Base-by-base conservation (phyloP, 129 eudicot species). In the Apium graveolens region DNA sequence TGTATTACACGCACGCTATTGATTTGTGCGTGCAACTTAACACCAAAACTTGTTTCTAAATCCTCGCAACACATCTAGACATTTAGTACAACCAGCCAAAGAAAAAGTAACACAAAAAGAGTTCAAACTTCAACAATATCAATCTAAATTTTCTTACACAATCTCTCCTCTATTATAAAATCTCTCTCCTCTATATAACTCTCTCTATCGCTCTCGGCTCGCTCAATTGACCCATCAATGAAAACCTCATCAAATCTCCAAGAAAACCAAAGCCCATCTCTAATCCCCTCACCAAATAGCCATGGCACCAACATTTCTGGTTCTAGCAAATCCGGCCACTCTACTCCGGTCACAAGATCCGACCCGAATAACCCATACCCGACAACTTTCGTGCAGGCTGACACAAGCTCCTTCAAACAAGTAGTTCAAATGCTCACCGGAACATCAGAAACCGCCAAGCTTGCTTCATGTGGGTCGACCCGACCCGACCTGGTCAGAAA, bases 381-480 rank as follows among this genome's bases (percentile, higher is more conserved):
- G 21, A 87, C 91, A 8, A 87, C 91, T 8, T 87, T 82, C 26
- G 80, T 87, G 24, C 88, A 85, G 77, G 86, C 88, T 8, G 85
- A 87, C 83, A 82, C 88, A 14, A 79, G 79, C 27, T 82, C 39
- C 75, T 87, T 87, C 85, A 85, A 84, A 70, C 82, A 87, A 78
- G 91, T 87, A 18, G 88, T 87, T 39, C 91, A 87, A 51, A 82
- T 82, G 86, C 85, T 87, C 69, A 87, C 86, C 71, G 88, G 91
- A 77, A 80, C 91, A 66, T 76, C 66, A n/a, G 66, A 57, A 57
- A 57, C 66, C 11, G 66, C 66, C 16, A 57, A 57, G 66, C 66
- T 24, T n/a, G 66, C 66, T 57, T 32, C 66, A 57, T 57, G 66
- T 1, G 66, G 66, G 66, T 57, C 66, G 32, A 57, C 66, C 66